Percentiles rank a stretch among this genome's conserved stretches.
Conservation (phyloP, 371 early-diverging fungal species). For the Dinochytrium kinnereticum region DNA sequence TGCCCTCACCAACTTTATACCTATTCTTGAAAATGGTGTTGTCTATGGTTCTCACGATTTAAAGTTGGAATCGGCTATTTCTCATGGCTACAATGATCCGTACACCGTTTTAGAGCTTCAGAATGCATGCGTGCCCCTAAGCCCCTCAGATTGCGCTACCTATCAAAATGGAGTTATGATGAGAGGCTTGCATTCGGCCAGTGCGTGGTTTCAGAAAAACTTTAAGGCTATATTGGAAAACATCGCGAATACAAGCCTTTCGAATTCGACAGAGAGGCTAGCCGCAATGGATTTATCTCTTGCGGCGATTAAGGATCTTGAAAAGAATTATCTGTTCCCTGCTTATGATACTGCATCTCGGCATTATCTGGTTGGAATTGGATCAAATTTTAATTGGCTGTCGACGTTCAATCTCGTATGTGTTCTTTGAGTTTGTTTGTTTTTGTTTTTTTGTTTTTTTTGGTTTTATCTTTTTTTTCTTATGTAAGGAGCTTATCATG, state of each 20-base stretch:
- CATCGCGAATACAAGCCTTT: not conserved
- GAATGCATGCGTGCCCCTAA: conserved; percentile 27
- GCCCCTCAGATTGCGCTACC: conserved; percentile 28
- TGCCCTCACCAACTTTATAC: not conserved
- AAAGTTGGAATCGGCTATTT: not conserved
- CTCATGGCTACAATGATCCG: conserved; percentile 3
- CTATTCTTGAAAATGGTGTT: not conserved
- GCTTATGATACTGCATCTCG: not conserved
- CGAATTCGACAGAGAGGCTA: too few species aligned
- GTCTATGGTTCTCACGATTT: not conserved
- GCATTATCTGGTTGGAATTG: too few species aligned
- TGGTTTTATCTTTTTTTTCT: too few species aligned
- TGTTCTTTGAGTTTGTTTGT: not conserved
- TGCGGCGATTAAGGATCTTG: too few species aligned
- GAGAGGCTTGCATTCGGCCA: conserved; percentile 32
- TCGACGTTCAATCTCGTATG: not conserved
- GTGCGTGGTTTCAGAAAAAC: conserved; percentile 12
- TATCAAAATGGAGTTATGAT: conserved; percentile 23
- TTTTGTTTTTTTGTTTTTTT: too few species aligned
- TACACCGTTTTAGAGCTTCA: conserved; percentile 11
- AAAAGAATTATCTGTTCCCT: not conserved
- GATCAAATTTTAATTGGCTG: too few species aligned
- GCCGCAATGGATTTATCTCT: too few species aligned
- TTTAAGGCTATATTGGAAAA: not conserved
- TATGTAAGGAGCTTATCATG: too few species aligned